These are phyloP conservation scores for Cudoniella acicularis DNA, from an alignment of 495 filamentous ascomycete species.

Conservation along the genomic window DNA sequence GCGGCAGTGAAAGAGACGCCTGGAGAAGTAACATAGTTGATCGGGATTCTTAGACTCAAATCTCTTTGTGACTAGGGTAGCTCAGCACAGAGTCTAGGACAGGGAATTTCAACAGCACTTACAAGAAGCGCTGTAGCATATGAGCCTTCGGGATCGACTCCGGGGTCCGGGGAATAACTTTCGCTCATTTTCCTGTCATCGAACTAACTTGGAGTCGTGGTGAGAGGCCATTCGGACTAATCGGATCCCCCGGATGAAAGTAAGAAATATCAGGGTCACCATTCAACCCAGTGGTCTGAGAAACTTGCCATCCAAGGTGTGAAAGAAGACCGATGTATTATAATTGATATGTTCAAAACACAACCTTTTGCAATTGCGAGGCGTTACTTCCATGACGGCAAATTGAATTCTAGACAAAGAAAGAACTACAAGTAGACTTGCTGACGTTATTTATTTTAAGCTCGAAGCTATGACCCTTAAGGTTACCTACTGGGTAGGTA, in stretches of 20 bases:
- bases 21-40: constrained; percentile 58
- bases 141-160: constrained; percentile 5
- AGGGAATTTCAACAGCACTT: not conserved
- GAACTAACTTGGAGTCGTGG: not conserved
- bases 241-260: not conserved
- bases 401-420: too few relatives aligned
- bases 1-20: constrained; percentile 51
- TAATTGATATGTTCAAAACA: too few relatives aligned
- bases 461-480: not conserved
- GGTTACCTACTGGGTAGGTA: too few relatives aligned
- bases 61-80: constrained; percentile 55
- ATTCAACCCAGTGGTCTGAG: too few relatives aligned
- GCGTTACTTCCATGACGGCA: too few relatives aligned
- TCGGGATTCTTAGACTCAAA: constrained; percentile 52
- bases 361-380: too few relatives aligned
- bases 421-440: too few relatives aligned
- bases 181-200: constrained; percentile 21
- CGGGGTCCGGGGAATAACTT: constrained; percentile 17
- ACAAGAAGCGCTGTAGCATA: constrained; percentile 20
- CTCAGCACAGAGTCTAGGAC: not conserved
- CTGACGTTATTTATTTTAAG: too few relatives aligned
- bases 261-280: too few relatives aligned
- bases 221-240: not conserved
- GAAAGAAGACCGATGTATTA: too few relatives aligned
- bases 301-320: too few relatives aligned